A percentile compares a stretch with the other conserved stretches of the same genome.
Conservation (phyloP, 371 early-diverging fungal genomes). For the Mortierella sp. region DNA sequence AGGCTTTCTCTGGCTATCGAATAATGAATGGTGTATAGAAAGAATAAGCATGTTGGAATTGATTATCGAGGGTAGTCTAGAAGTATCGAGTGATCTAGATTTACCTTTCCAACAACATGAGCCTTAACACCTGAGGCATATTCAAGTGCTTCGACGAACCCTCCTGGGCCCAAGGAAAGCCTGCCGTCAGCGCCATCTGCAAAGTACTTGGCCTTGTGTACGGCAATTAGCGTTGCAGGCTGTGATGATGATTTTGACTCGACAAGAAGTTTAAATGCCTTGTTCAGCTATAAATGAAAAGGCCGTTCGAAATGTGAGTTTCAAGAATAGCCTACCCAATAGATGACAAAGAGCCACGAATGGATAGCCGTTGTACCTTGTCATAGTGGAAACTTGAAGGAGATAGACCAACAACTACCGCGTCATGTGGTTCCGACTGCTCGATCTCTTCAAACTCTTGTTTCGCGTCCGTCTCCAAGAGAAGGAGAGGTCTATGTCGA, state of each 20-base stretch:
- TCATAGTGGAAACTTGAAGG: slow-evolving; percentile 83
- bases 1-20: slow-evolving; percentile 69
- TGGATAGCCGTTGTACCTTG: slow-evolving; percentile 53
- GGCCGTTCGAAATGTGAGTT: not conserved
- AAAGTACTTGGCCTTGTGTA: slow-evolving; percentile 85
- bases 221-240: slow-evolving; percentile 73
- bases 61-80: no score
- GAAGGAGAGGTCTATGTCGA: slow-evolving; percentile 72
- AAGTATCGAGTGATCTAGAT: no score
- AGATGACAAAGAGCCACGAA: not conserved
- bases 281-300: slow-evolving; percentile 64
- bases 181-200: slow-evolving; percentile 68
- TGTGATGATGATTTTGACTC: slow-evolving; percentile 29
- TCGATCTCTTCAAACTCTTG: slow-evolving; percentile 78
- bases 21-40: not conserved
- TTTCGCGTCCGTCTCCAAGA: slow-evolving; percentile 80
- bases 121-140: slow-evolving; percentile 77
- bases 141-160: slow-evolving; percentile 87
- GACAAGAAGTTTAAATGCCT: slow-evolving; percentile 75
- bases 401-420: slow-evolving; percentile 86
- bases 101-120: slow-evolving; percentile 83
- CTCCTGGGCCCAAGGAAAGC: slow-evolving; percentile 87
- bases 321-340: not conserved
- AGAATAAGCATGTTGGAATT: not conserved
- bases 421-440: slow-evolving; percentile 69